Evolutionary conservation across 768 basidiomycete species (phyloP), one percentile per base, ranked within the genome.

Genomic region (Hericium erinaceus): DNA sequence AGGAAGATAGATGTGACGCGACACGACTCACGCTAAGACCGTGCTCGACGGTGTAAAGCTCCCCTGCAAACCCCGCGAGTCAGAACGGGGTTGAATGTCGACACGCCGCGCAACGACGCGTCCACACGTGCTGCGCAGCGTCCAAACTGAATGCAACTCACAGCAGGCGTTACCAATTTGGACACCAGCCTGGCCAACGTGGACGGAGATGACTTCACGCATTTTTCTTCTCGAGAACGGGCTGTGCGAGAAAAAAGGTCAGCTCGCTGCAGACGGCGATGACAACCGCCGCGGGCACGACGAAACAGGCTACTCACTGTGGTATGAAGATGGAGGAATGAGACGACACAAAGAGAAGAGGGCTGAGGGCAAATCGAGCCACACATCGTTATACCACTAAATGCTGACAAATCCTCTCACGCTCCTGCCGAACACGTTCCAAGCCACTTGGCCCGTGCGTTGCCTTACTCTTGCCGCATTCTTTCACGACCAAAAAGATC

Each of bases 81-180:
- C 24, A 56, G 55, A 26, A 50, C 4, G 39, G 44, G 28, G 24
- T 1, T 20, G 16, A 44, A 48, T 8, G 28, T n/a, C 40, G 12
- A 12, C 12, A 38, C 12, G 39, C 4, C 8, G 44, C 24, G 48
- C 39, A 48, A 50, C 39, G 57, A 54, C 46, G 60, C 50, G 59
- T 52, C 48, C 49, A 22, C 11, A 61, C 61, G 54, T 28, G 18
- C 20, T 57, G 26, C 20, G 26, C 33, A 38, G 33, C 20, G 37
- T 28, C 38, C 22, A 28, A 15, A 15, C 48, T 39, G 52, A 62
- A 63, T 33, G 28, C 18, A 63, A 88, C 91, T 80, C 76, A 92
- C 95, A 97, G 77, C 94, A 99, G 70, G 97, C 95, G 74, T 98
- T 98, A 69, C 95, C 95, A 68, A 93, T 90, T 79, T 93, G 91